Percentiles rank a stretch among this genome's conserved stretches.
Conservation (phyloP, 1,139 yeast genomes). For the Blastobotrys raffinosifermentans region DNA sequence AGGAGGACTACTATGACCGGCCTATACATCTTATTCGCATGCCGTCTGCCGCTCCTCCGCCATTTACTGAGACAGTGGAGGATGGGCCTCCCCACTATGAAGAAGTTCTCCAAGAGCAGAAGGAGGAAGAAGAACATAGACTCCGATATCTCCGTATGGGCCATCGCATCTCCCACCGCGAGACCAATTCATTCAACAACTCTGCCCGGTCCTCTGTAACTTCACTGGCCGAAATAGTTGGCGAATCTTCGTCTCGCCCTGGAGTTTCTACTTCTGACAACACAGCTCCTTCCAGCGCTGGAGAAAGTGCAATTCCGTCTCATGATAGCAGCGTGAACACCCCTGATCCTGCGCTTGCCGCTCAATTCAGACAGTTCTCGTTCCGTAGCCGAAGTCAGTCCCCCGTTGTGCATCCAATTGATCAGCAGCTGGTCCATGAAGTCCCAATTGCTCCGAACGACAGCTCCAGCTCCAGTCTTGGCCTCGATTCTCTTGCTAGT, state of each 20-base stretch:
- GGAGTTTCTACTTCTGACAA: no score
- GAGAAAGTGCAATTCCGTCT: not conserved
- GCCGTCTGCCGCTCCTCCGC: slow-evolving; percentile 43
- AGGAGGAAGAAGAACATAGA: slow-evolving; percentile 3
- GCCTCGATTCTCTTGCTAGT: no score
- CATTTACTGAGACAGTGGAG: slow-evolving; percentile 35
- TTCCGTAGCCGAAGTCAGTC: slow-evolving; percentile 1
- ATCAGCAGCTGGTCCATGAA: not conserved
- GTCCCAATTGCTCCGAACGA: slow-evolving; percentile 4
- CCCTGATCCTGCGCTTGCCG: not conserved
- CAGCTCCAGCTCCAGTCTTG: no score
- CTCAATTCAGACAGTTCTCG: slow-evolving; percentile 2
- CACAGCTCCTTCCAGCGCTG: slow-evolving; percentile 1
- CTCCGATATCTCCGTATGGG: not conserved
- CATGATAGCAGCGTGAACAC: not conserved
- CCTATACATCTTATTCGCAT: slow-evolving; percentile 39
- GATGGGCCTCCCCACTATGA: slow-evolving; percentile 7
- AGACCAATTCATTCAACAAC: slow-evolving; percentile 1
- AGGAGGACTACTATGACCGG: slow-evolving; percentile 18
- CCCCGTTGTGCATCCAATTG: not conserved
- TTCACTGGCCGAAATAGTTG: no score
- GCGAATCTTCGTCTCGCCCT: no score
- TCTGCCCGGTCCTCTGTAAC: no score
- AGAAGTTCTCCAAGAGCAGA: slow-evolving; percentile 5
- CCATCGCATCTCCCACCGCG: slow-evolving; percentile 6